phyloP scores from a whole-genome alignment of 2,329 filamentous ascomycete species.

The Colletotrichum gigasporum region DNA sequence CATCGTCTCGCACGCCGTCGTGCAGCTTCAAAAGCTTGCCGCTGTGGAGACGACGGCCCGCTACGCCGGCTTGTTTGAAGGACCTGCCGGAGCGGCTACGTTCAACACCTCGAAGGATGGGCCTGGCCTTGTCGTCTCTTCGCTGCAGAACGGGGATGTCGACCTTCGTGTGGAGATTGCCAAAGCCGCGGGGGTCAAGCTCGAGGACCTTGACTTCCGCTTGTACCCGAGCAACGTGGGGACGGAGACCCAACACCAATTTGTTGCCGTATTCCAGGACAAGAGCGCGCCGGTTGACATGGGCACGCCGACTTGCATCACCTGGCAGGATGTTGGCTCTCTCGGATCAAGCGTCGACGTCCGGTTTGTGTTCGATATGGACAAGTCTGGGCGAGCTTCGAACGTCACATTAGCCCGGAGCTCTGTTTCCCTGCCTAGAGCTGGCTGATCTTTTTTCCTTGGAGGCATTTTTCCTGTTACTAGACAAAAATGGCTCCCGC shows the following conservation, averaged over 20 bases:
- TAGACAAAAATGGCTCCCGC: too few relatives aligned
- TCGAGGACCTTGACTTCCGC: slow-evolving; percentile 38
- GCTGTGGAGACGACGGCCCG: slow-evolving; percentile 28
- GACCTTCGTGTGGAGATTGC: slow-evolving; percentile 36
- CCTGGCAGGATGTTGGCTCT: slow-evolving; percentile 34
- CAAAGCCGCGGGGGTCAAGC: slow-evolving; percentile 32
- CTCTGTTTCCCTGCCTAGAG: not conserved
- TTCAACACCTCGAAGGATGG: slow-evolving; percentile 30
- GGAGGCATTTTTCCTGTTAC: too few relatives aligned
- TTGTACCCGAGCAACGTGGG: slow-evolving; percentile 43
- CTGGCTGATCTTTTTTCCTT: not conserved
- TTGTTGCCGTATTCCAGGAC: slow-evolving; percentile 43
- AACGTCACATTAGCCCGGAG: not conserved
- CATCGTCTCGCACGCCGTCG: slow-evolving; percentile 37
- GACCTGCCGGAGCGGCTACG: not conserved
- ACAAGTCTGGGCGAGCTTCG: not conserved
- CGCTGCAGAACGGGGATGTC: slow-evolving; percentile 21
- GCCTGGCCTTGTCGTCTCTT: slow-evolving; percentile 38
- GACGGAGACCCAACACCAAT: slow-evolving; percentile 35
- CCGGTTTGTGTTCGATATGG: slow-evolving; percentile 3
- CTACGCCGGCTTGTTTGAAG: slow-evolving; percentile 32
- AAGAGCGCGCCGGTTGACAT: slow-evolving; percentile 39
- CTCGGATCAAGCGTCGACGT: not conserved
- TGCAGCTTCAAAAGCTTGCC: slow-evolving; percentile 30
- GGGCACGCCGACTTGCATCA: slow-evolving; percentile 46